These are phyloP conservation scores for Aspergillus leporis DNA, from an alignment of 495 filamentous ascomycete species.

Conservation along the genomic window DNA sequence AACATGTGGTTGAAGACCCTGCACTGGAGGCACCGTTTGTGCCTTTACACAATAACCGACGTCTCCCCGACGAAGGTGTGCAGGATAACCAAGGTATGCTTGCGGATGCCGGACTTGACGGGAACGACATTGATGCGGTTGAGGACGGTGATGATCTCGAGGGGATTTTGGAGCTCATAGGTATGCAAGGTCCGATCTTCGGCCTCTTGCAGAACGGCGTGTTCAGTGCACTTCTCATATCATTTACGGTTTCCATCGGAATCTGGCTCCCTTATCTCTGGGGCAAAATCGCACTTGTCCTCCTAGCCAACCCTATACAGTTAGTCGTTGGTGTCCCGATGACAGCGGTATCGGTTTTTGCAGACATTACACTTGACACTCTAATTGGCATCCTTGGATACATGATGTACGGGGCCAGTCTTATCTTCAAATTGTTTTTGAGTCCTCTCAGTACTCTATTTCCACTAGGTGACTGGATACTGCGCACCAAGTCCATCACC, in stretches of 20 bases:
- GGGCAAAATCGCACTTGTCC: slow-evolving; percentile 78
- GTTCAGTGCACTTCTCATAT: slow-evolving; percentile 88
- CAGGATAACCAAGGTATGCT: slow-evolving; percentile 30
- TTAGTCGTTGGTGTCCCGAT: slow-evolving; percentile 69
- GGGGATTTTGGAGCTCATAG: slow-evolving; percentile 92
- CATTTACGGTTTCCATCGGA: slow-evolving; percentile 76
- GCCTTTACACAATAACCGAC: slow-evolving; percentile 46
- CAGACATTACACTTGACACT: slow-evolving; percentile 69
- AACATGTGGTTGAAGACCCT: slow-evolving; percentile 56
- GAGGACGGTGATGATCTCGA: slow-evolving; percentile 98
- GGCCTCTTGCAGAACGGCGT: slow-evolving; percentile 91
- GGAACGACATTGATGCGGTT: slow-evolving; percentile 58
- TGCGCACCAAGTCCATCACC: slow-evolving; percentile 40
- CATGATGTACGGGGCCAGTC: slow-evolving; percentile 53
- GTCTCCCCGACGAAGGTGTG: slow-evolving; percentile 18
- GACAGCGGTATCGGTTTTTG: slow-evolving; percentile 63
- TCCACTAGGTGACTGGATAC: slow-evolving; percentile 42
- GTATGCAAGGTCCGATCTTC: slow-evolving; percentile 90
- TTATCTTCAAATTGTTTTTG: slow-evolving; percentile 43
- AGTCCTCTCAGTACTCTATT: slow-evolving; percentile 45
- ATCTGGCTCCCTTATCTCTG: slow-evolving; percentile 90
- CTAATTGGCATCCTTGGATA: slow-evolving; percentile 58
- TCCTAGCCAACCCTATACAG: slow-evolving; percentile 74
- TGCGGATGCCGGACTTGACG: slow-evolving; percentile 52
- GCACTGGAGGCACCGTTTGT: slow-evolving; percentile 66